These are phyloP conservation scores for Whalleya microplaca DNA, from an alignment of 2,329 filamentous ascomycete species.

Conservation along the genomic window DNA sequence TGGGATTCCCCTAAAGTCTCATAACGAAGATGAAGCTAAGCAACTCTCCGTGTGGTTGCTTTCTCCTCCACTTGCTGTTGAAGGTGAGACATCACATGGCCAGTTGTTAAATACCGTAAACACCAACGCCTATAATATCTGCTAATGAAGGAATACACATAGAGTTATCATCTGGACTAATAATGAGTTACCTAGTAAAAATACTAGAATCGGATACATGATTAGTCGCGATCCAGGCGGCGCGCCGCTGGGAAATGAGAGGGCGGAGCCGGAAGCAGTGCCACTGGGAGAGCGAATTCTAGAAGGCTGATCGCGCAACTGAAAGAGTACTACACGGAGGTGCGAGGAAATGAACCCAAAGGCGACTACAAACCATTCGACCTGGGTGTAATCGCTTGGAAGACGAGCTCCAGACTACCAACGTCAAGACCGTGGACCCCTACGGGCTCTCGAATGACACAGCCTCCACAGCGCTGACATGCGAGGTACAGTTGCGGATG, in stretches of 20 bases:
- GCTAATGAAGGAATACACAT: too few species aligned
- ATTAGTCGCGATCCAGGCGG: slow-evolving; percentile 19
- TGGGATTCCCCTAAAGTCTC: too few species aligned
- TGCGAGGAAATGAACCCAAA: slow-evolving; percentile 25
- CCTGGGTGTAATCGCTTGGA: slow-evolving; percentile 28
- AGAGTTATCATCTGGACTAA: too few species aligned
- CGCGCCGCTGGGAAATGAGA: slow-evolving; percentile 9
- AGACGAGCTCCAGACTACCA: slow-evolving; percentile 29
- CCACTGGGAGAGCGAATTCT: slow-evolving; percentile 13
- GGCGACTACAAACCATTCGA: slow-evolving; percentile 29
- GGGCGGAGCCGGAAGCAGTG: slow-evolving; percentile 15
- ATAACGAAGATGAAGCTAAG: too few species aligned
- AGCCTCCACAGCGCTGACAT: slow-evolving; percentile 28
- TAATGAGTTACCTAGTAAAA: too few species aligned
- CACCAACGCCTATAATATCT: too few species aligned
- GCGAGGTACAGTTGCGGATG: slow-evolving; percentile 30
- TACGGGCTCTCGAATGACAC: slow-evolving; percentile 33
- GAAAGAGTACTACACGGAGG: slow-evolving; percentile 21
- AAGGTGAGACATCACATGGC: too few species aligned
- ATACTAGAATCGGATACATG: too few species aligned
- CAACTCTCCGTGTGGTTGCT: too few species aligned
- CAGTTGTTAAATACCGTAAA: too few species aligned
- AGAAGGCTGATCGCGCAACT: slow-evolving; percentile 16
- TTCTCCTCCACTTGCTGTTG: too few species aligned
- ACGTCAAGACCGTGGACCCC: slow-evolving; percentile 21